phyloP scores from a whole-genome alignment of 257 asterid genomes.

The Capsicum chinense region DNA sequence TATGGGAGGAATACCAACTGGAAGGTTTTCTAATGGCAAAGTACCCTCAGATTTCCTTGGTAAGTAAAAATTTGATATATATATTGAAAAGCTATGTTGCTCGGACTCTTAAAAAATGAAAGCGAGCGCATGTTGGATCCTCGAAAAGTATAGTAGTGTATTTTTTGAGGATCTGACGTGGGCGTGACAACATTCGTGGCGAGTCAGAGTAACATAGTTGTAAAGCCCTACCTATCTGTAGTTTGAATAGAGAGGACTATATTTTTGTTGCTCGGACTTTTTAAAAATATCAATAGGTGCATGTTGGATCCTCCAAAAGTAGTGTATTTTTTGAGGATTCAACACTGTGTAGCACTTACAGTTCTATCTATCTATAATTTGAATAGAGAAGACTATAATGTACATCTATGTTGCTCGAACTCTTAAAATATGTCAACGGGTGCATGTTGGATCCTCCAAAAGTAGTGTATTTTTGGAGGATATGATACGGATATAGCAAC shows the following conservation, averaged over 20 bases:
- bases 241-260: too few species aligned
- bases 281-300: too few species aligned
- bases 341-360: too few species aligned
- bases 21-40: conserved; percentile 67
- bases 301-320: too few species aligned
- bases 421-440: background rate
- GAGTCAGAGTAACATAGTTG: background rate
- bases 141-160: background rate
- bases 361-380: too few species aligned
- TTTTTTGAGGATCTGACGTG: background rate
- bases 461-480: background rate
- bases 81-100: background rate
- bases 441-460: background rate
- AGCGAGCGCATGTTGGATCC: background rate
- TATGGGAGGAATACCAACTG: conserved; percentile 62
- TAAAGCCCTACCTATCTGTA: background rate
- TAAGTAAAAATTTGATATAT: conserved; percentile 27
- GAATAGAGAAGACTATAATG: background rate
- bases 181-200: background rate
- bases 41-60: conserved; percentile 68
- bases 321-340: too few species aligned
- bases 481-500: background rate
- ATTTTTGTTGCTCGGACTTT: too few species aligned
- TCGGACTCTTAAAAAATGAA: background rate
- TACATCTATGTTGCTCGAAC: background rate